Evolutionary conservation across 768 basidiomycete species (phyloP), one percentile per base, ranked within the genome.

Genomic region (Mycena sanguinolenta): DNA sequence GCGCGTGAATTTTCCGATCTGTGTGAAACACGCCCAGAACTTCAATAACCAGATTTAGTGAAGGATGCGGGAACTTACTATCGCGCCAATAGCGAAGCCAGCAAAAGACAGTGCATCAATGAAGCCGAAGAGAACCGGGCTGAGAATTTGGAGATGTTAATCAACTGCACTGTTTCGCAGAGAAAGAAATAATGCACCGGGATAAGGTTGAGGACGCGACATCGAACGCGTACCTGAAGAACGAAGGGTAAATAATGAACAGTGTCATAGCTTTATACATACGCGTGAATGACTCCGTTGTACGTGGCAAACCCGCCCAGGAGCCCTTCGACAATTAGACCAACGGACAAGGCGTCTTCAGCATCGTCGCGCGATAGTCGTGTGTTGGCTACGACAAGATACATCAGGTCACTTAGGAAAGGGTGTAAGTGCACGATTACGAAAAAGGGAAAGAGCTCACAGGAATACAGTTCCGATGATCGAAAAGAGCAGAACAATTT

Each of bases 221-320:
- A 27, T 62, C 60, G 10, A 62, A 62, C 4, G 61, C 52, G 27
- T 63, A 63, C 23, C 61, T 63, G 49, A 25, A 8, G 36, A 27
- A 17, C 4, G 36, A 27, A 32, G 32, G 17, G 34, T 62, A 4
- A 62, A 32, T 13, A 14, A n/a, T 21, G 30, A 62, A 32, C 9
- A 14, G 32, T 21, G 30, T 38, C 9, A 38, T 8, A 25, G 36
- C 14, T 9, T 5, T 34, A 34, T 34, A 62, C 70, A 23, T 58
- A 71, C 65, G 70, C 70, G 50, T 71, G 60, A 1, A 58, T 50
- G 28, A 39, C 70, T 19, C 55, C 70, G 25, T 49, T 62, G 27
- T 63, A 71, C 3, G 65, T 38, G n/a, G 59, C 61, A 30, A 62
- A 67, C 2, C 70, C 70, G 7, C 70, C 70, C 28, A 71, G 61